These are phyloP conservation scores for Stellera chamaejasme DNA, from an alignment of 345 rosid species.

Conservation along the genomic window DNA sequence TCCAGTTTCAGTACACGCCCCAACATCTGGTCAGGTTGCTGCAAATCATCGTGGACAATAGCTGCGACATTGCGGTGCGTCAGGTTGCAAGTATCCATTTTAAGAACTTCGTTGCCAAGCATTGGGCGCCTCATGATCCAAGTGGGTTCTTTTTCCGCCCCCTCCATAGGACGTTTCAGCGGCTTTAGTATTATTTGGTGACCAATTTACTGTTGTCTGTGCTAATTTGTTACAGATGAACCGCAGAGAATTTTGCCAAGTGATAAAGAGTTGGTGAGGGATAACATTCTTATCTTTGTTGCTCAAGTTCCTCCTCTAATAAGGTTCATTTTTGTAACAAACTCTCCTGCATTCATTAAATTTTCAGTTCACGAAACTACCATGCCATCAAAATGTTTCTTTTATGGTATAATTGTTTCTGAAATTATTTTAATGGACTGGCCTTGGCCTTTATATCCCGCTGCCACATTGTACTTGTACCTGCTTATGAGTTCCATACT, in stretches of 20 bases:
- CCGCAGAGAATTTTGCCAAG: slow-evolving; percentile 41
- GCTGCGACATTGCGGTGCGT: slow-evolving; percentile 73
- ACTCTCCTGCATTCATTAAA: background rate
- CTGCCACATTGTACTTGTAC: background rate
- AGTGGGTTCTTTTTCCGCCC: slow-evolving; percentile 9
- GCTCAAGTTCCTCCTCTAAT: slow-evolving; percentile 73
- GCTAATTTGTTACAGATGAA: slow-evolving; percentile 32
- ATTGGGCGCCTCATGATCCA: slow-evolving; percentile 74
- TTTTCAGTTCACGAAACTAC: slow-evolving; percentile 2
- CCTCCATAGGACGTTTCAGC: slow-evolving; percentile 9
- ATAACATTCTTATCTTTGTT: slow-evolving; percentile 69
- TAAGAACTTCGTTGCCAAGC: slow-evolving; percentile 78
- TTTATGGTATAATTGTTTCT: background rate
- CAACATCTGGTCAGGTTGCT: slow-evolving; percentile 81
- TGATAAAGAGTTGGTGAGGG: slow-evolving; percentile 75
- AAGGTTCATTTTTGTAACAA: slow-evolving; percentile 32
- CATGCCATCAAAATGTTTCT: background rate
- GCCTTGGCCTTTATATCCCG: slow-evolving; percentile 2
- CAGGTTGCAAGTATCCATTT: slow-evolving; percentile 91
- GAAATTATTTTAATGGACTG: slow-evolving; percentile 3
- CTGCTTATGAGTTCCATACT: background rate
- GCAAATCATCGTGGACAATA: slow-evolving; percentile 74
- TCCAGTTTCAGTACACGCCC: slow-evolving; percentile 69
- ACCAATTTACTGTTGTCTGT: background rate
- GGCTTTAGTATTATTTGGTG: background rate